These are phyloP conservation scores for Candida sanyaensis DNA, from an alignment of 1,139 yeast species.

Conservation along the genomic window DNA sequence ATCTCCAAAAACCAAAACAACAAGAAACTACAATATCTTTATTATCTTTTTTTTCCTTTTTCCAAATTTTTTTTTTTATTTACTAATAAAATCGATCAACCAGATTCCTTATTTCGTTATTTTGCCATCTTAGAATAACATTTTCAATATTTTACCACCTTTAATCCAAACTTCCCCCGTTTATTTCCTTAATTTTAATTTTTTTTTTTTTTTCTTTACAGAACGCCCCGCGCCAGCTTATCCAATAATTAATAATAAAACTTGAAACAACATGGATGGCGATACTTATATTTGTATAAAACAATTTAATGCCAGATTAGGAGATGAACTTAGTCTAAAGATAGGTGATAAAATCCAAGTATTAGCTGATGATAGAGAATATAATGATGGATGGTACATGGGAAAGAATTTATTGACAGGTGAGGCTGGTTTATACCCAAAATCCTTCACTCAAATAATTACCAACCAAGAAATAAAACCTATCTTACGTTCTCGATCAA, in stretches of 20 bases:
- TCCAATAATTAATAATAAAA: background rate
- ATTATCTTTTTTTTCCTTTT: too few species aligned
- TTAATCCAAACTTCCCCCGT: too few species aligned
- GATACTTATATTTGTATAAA: slow-evolving; percentile 62
- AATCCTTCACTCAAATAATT: slow-evolving; percentile 67
- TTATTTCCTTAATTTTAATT: too few species aligned
- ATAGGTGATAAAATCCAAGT: slow-evolving; percentile 89
- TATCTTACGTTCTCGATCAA: slow-evolving; percentile 58
- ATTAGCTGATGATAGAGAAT: slow-evolving; percentile 88
- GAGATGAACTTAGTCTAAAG: slow-evolving; percentile 79
- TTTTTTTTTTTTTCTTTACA: too few species aligned
- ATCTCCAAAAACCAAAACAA: too few species aligned
- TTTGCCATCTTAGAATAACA: too few species aligned
- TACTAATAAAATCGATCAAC: too few species aligned
- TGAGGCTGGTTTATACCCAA: slow-evolving; percentile 86
- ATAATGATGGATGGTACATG: slow-evolving; percentile 97
- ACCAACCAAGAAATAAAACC: slow-evolving; percentile 21
- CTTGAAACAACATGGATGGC: slow-evolving; percentile 11
- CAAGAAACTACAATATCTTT: too few species aligned
- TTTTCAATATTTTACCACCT: too few species aligned
- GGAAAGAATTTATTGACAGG: slow-evolving; percentile 75
- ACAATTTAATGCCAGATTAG: slow-evolving; percentile 82
- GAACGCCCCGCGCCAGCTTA: too few species aligned
- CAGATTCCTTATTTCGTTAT: too few species aligned
- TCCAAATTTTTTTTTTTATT: too few species aligned